Conservation (phyloP, 176 grass and related monocot genomes). For the Hsuehochloa calcarea region DNA sequence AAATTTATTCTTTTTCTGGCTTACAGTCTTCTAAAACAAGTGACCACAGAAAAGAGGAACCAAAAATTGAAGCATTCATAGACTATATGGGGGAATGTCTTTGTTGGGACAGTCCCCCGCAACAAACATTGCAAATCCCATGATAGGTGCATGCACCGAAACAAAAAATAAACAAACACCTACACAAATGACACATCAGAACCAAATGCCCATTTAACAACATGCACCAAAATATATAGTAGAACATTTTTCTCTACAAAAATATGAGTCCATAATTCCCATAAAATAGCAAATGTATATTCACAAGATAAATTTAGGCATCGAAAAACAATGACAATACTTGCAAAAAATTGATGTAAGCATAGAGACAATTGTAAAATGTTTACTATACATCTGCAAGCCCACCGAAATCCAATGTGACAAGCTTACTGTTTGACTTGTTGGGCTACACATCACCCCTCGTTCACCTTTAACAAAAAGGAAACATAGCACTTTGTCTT, state of each 20-base stretch:
- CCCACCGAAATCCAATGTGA: constrained; percentile 56
- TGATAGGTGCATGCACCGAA: background rate
- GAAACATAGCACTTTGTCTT: constrained; percentile 40
- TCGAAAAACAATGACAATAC: background rate
- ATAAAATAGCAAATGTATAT: background rate
- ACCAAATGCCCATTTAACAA: background rate
- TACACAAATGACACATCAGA: background rate
- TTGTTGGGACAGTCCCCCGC: background rate
- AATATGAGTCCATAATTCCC: background rate
- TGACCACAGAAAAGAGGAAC: background rate
- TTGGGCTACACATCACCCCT: constrained; percentile 50
- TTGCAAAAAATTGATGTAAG: background rate
- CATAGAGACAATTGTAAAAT: constrained; percentile 21
- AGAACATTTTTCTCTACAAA: background rate
- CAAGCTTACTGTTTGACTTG: constrained; percentile 38
- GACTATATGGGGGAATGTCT: background rate
- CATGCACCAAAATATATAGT: background rate
- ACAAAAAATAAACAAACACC: background rate
- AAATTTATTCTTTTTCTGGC: background rate
- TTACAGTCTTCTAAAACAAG: background rate
- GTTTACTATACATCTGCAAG: constrained; percentile 45
- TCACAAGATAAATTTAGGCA: background rate
- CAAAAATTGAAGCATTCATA: background rate
- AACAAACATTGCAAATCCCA: background rate
- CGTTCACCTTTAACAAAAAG: constrained; percentile 46